Evolutionary conservation across 169 alveolate genomes (phyloP), one percentile per base, ranked within the genome.

Genomic region (Plasmodium gonderi): DNA sequence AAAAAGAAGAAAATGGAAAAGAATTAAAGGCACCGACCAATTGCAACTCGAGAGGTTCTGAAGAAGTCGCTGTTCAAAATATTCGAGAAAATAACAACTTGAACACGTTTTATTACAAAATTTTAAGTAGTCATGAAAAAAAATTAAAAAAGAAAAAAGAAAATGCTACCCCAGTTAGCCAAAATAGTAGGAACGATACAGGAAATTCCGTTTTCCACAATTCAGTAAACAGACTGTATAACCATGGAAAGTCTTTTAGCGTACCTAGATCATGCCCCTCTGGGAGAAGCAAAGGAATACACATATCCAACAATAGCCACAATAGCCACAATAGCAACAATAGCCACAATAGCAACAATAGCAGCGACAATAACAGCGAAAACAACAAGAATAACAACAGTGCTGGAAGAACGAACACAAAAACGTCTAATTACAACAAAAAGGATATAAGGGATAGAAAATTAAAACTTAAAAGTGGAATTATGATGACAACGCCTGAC

Each of bases 121-220:
- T 83, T 69, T 45, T 83, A 45, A 45, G 85, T 26, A 83, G 83
- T 54, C 29, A 83, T 72, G 78, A 68, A 83, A 83, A 83, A 60
- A 83, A 83, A 1, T 9, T 60, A 23, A 60, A 60, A 23, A 60
- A n/a, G 4, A 40, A 79, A 33, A 54, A 49, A 31, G 45, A 83
- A 3, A 83, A 72, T 72, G 49, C 51, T 5, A 11, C 36, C 1
- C 65, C 31, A 14, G 20, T 17, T 67, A 23, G 23, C 20, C 49
- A 29, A 12, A 81, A 67, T 20, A 65, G 20, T 20, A 64, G 80
- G 20, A 64, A 67, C 47, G 54, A 80, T 8, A 47, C 68, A 31
- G 82, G 82, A 17, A 76, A 38, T 76, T 17, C 9, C 44, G 9
- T 76, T 44, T 76, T 76, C 38, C 20, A 23, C 36, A 76, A 76